Percentiles rank a stretch among this genome's conserved stretches.
These are phyloP conservation scores for Mycosarcoma maydis DNA, from an alignment of 1,284 basidiomycete species.

Conservation along the genomic window DNA sequence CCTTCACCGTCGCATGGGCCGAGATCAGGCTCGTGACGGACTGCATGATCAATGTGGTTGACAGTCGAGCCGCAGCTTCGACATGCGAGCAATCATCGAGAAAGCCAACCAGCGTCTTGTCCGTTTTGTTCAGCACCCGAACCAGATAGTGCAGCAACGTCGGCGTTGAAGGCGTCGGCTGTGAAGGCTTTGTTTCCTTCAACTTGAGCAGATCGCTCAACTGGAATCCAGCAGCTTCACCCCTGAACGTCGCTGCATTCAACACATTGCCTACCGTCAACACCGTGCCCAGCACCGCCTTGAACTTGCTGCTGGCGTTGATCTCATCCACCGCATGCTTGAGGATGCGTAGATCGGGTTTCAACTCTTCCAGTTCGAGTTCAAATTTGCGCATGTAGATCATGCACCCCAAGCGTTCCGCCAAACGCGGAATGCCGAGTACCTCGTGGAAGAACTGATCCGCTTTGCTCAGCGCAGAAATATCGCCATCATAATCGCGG, in stretches of 20 bases:
- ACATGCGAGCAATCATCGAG: constrained; percentile 82
- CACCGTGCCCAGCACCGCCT: constrained; percentile 74
- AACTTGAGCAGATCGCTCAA: constrained; percentile 83
- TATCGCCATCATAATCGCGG: constrained; percentile 54
- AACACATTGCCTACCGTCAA: constrained; percentile 82
- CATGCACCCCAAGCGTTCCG: constrained; percentile 81
- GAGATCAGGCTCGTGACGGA: constrained; percentile 35
- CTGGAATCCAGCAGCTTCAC: constrained; percentile 83
- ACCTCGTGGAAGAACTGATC: constrained; percentile 88
- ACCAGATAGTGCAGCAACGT: constrained; percentile 88
- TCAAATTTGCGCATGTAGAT: constrained; percentile 82
- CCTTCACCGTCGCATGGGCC: constrained; percentile 36
- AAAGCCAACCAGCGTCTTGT: constrained; percentile 77
- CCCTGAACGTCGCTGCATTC: constrained; percentile 83
- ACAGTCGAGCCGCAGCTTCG: constrained; percentile 74
- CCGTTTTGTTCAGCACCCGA: constrained; percentile 76
- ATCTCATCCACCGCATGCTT: constrained; percentile 79
- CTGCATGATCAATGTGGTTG: constrained; percentile 43
- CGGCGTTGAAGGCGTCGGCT: constrained; percentile 76
- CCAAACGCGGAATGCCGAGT: constrained; percentile 78
- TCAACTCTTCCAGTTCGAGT: constrained; percentile 81
- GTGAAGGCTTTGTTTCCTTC: constrained; percentile 82
- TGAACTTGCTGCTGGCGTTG: constrained; percentile 76
- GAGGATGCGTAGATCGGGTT: constrained; percentile 82
- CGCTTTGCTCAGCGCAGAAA: constrained; percentile 70